Evolutionary conservation across 768 basidiomycete genomes (phyloP).

Genomic region (Suillus sp.): DNA sequence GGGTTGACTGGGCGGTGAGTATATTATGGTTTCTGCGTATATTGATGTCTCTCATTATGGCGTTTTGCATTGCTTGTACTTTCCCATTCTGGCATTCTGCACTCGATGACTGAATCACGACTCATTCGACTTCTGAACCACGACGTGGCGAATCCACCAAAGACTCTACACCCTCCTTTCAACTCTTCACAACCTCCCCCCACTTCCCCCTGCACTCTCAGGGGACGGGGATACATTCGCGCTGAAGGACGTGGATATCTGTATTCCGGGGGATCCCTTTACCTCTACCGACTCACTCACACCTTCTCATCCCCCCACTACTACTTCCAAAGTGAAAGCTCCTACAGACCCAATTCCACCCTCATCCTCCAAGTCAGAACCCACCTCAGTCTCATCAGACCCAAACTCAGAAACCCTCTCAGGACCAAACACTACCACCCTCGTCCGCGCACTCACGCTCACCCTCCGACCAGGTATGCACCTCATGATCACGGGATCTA

Average conservation of each 20-base stretch:
- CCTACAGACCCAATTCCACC: neutral
- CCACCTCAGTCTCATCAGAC: neutral
- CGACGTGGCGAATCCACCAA: neutral
- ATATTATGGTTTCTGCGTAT: neutral
- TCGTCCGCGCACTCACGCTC: conserved; percentile 73
- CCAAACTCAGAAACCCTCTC: conserved; percentile 17
- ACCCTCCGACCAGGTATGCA: conserved; percentile 74
- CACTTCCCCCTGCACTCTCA: conserved; percentile 43
- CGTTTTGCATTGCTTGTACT: neutral
- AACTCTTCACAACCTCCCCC: conserved; percentile 73
- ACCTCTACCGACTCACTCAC: neutral
- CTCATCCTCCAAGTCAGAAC: neutral
- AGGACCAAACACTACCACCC: conserved; percentile 30
- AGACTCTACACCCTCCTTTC: conserved; percentile 86
- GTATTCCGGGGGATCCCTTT: conserved; percentile 45
- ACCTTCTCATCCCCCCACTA: neutral
- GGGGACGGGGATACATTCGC: conserved; percentile 49
- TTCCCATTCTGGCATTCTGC: neutral
- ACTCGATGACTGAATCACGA: neutral
- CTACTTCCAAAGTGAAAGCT: neutral
- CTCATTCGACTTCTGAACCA: neutral
- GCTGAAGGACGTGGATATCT: conserved; percentile 69
- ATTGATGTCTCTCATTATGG: neutral
- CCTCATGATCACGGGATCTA: conserved; percentile 90
- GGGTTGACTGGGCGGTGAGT: conserved; percentile 71